Conservation (phyloP, 176 grass and related monocot species). For the Panicum miliaceum region DNA sequence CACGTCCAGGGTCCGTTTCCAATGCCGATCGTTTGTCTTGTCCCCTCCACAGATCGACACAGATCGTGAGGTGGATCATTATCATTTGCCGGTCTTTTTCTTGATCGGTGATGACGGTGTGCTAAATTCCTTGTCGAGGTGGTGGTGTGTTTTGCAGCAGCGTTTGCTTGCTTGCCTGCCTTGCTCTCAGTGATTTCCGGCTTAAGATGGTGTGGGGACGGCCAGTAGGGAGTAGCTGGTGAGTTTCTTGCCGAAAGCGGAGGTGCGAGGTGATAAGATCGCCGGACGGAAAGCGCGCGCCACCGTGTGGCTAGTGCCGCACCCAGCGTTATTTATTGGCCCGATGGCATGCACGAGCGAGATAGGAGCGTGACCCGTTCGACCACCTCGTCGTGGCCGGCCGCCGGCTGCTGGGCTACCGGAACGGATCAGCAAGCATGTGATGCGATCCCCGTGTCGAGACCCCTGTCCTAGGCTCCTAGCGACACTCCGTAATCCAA, state of each 20-base stretch:
- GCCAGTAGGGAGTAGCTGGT: too few species aligned
- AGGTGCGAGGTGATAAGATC: neutral
- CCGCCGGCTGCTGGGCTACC: neutral
- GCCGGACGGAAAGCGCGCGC: constrained; percentile 29
- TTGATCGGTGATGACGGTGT: neutral
- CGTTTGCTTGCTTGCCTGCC: neutral
- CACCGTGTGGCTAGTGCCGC: constrained; percentile 13
- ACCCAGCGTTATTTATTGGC: neutral
- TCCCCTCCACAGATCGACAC: neutral
- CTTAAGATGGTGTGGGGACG: neutral
- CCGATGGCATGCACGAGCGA: neutral
- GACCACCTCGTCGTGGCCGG: constrained; percentile 3
- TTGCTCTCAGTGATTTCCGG: neutral
- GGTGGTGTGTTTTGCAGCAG: neutral
- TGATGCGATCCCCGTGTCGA: neutral
- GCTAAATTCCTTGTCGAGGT: neutral
- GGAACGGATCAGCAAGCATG: neutral
- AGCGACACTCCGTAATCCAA: neutral
- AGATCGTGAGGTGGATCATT: neutral
- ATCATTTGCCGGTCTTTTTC: neutral
- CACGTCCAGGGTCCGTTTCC: neutral
- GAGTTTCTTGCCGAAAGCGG: neutral
- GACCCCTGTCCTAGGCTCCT: neutral
- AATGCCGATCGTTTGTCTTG: neutral
- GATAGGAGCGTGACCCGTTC: neutral